Evolutionary conservation across 2,329 filamentous ascomycete species (phyloP), one percentile per base, ranked within the genome.

Genomic region (Cryphonectria parasitica): DNA sequence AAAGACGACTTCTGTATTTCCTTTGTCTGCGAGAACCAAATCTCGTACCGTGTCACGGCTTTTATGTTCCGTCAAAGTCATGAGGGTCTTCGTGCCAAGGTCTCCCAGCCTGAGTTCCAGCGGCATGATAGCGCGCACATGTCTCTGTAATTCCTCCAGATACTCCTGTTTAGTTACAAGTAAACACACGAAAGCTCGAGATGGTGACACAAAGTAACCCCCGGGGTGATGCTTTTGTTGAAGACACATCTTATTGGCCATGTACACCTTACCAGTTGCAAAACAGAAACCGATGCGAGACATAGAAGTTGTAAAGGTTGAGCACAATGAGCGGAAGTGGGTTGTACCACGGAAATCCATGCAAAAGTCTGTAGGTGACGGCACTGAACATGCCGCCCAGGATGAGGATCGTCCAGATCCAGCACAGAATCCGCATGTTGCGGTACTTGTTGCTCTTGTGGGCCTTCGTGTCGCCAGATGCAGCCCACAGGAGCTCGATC

Each of bases 371-470:
- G 70, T 80, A 82, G 0, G 76, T 77, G 7, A 80, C 78, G 3
- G 79, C 81, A 28, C 77, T 75, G 58, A 80, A 73, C 72, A 82
- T 77, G 19, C 77, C 77, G 2, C 78, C 79, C 11, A 79, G 73
- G n/a, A 78, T 76, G 8, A 74, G 61, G 4, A 80, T 71, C 13
- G 76, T 80, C 81, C 81, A 83, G 39, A 78, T 60, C 75, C 79
- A 80, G 69, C 79, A 80, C 6, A 83, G 75, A 15, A 82, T 74
- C 13, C 81, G 77, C 81, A 83, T 83, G 72, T 83, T 82, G 69
- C 80, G 77, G 73, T 82, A 83, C 74, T 82, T 82, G 77, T 82
- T 78, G 74, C 77, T 80, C 75, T 79, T 82, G 74, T 82, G 80
- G 2, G 79, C 79, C 71, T 82, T 82, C 41, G 76, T 76, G 69